Base-by-base conservation (phyloP, 192 early-diverging fungal genomes). In the Irineochytrium annulatum region DNA sequence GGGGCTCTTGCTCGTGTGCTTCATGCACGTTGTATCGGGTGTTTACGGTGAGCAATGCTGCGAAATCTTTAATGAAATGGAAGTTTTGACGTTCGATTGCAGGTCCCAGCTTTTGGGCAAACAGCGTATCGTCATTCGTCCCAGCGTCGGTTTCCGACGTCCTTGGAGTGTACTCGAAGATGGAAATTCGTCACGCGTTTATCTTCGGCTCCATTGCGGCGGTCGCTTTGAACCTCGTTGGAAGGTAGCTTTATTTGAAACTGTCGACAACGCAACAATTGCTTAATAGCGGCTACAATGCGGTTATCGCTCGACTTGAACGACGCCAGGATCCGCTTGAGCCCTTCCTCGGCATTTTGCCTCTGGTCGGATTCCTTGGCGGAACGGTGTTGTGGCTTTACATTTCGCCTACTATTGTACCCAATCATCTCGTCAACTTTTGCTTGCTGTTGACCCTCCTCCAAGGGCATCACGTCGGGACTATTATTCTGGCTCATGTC, bases 401-500 rank as follows among this genome's bases (percentile, higher is more conserved):
- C 53, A 63, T 80, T 32, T 89, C 87, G 49, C 89, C 89, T 31
- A 62, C 76, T 13, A 72, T 91, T 41, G 78, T 88, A 16, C 52
- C 45, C 59, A 61, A 83, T 61, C 86, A 90, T 61, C 19, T 91
- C 56, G 79, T 91, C 1, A 71, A 81, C 14, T 91, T 87, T 65
- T 63, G 84, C 33, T 62, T 84, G 20, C 81, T 86, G 60, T 74
- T 87, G 34, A 84, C 88, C 35, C 83, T 88, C 52, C 79, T 86
- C 24, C 89, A 89, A 65, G 90, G 88, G 43, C 87, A 89, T 66
- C 87, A 87, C 32, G 90, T 92, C 39, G 88, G 89, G 19, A 74
- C 81, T 39, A 90, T 94, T 63, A 92, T 94, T 68, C 79, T 89
- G 17, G 89, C 90, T 30, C 92, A 94, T 58, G 87, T 92, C 27